Percentiles rank a stretch among this genome's conserved stretches.
Conservation (phyloP, 441 rosid genomes). For the Daphne laureola region DNA sequence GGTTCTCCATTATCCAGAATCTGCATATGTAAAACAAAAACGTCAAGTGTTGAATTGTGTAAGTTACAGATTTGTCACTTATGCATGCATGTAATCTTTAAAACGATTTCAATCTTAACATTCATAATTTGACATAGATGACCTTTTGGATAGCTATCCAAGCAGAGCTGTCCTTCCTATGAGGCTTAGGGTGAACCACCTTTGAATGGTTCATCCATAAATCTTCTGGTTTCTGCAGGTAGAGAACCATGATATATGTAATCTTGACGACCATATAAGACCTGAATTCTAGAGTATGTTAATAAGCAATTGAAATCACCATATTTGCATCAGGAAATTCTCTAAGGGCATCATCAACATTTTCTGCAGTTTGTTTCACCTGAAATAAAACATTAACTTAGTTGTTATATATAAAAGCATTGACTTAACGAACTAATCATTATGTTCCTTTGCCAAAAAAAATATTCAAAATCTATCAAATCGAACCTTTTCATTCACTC, state of each 20-base stretch:
- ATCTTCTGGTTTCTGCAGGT: slow-evolving; percentile 83
- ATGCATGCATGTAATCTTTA: too few species aligned
- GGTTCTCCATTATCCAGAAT: slow-evolving; percentile 62
- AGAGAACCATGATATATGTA: background rate
- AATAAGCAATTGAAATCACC: slow-evolving; percentile 32
- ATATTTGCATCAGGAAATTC: slow-evolving; percentile 98
- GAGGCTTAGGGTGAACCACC: slow-evolving; percentile 78
- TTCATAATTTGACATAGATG: too few species aligned
- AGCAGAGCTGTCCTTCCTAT: slow-evolving; percentile 60
- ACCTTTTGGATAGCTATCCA: slow-evolving; percentile 89
- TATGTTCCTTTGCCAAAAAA: too few species aligned
- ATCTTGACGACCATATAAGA: too few species aligned
- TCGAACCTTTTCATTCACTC: too few species aligned
- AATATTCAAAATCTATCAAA: too few species aligned
- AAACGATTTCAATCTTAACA: too few species aligned
- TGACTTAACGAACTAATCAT: background rate
- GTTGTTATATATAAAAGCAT: background rate
- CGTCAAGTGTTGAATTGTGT: background rate
- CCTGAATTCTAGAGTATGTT: background rate
- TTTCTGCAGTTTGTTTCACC: slow-evolving; percentile 92
- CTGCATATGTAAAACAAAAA: slow-evolving; percentile 23
- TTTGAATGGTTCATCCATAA: slow-evolving; percentile 94
- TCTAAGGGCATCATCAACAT: slow-evolving; percentile 85
- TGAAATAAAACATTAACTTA: slow-evolving; percentile 20
- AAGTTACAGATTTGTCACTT: too few species aligned